Base-by-base conservation (phyloP, 1,284 basidiomycete species). In the Ustilago hordei region DNA sequence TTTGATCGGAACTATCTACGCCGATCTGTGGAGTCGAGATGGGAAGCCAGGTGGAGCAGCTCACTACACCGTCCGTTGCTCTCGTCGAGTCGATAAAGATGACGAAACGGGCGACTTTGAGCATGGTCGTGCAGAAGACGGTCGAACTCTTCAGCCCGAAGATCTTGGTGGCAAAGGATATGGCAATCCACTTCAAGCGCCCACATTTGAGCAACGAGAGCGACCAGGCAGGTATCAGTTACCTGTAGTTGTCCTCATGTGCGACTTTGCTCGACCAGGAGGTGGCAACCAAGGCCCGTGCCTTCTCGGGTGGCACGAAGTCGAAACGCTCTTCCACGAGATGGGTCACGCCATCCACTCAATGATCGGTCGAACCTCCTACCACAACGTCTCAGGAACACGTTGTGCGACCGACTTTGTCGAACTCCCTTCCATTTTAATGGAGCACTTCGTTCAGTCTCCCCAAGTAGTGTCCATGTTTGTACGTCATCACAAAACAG, bases 321-420 rank as follows among this genome's bases (percentile, higher is more conserved):
- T 98, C 9, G 90, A 93, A 85, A 99, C 96, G 1, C 88, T 99
- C 23, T 98, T 97, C 87, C 96, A 99, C 83, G 96, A 99, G 87
- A 98, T 99, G 95, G 96, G 96, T 0, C 96, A 99, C 86, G 96
- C 97, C 2, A 95, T 99, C 90, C 96, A 99, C 85, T 99, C 95
- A 95, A 99, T 99, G 97, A 93, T 99, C 69, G 97, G 96, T 23
- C 90, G 94, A 43, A 99, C 95, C 7, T 95, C 96, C 81, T 98
- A 96, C 85, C 96, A 98, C 87, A 98, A 98, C 84, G 95, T 98
- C 1, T 92, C 95, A 0, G 97, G 97, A 5, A 99, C 96, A 2
- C 93, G 97, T n/a, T 98, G 95, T 85, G 94, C 97, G 0, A 99
- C 96, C 0, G 96, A 99, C 86, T 98, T 99, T 85, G 96, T 98